phyloP scores from a whole-genome alignment of 805 yeast species.

The Danielia reshetovae region DNA sequence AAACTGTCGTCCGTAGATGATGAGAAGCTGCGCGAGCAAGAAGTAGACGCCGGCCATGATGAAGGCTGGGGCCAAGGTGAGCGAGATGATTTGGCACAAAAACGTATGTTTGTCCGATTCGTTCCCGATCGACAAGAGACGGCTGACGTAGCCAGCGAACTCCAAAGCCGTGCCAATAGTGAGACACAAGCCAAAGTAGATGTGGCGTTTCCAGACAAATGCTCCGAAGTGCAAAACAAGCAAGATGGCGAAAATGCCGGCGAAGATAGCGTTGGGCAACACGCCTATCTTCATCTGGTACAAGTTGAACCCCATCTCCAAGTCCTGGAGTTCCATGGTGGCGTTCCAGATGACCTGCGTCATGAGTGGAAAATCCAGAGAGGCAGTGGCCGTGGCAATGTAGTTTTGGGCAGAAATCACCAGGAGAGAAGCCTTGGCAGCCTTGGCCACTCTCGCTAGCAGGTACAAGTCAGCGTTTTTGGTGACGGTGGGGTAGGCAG shows the following conservation, averaged over 20 bases:
- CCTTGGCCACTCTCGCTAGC: conserved; percentile 14
- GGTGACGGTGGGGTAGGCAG: conserved; percentile 15
- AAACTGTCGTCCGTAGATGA: conserved; percentile 44
- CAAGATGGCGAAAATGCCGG: conserved; percentile 14
- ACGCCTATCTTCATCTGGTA: conserved; percentile 14
- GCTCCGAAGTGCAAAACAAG: conserved; percentile 12
- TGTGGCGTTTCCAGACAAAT: conserved; percentile 47
- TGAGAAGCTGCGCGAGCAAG: conserved; percentile 61
- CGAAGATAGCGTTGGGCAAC: conserved; percentile 12
- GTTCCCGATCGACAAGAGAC: conserved; percentile 43
- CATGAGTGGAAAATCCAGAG: conserved; percentile 18
- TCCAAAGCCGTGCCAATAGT: conserved; percentile 56
- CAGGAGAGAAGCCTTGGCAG: conserved; percentile 19
- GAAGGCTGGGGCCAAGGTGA: conserved; percentile 80
- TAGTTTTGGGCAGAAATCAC: conserved; percentile 17
- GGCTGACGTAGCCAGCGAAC: conserved; percentile 62
- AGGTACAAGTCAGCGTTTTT: conserved; percentile 12
- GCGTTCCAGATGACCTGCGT: conserved; percentile 17
- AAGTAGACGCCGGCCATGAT: conserved; percentile 82
- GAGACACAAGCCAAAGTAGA: conserved; percentile 64
- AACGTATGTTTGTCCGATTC: conserved; percentile 33
- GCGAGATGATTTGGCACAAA: conserved; percentile 59
- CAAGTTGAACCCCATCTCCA: conserved; percentile 17
- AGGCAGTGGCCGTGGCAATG: conserved; percentile 21
- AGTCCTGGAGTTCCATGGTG: conserved; percentile 18